These are phyloP conservation scores for Pythium oligandrum DNA, from an alignment of 352 stramenopile genomes.

Conservation along the genomic window DNA sequence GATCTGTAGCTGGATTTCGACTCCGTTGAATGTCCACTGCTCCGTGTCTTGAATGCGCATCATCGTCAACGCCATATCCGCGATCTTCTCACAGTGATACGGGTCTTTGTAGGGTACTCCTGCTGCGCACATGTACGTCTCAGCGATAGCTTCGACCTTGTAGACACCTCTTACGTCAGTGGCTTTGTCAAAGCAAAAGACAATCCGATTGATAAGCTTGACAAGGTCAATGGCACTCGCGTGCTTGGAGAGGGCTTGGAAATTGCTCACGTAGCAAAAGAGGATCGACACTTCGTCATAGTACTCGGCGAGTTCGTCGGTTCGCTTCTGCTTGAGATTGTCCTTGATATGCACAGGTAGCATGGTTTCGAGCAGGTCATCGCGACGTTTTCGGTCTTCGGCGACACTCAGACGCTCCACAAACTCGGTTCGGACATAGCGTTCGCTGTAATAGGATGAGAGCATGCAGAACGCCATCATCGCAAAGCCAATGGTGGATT, in stretches of 20 bases:
- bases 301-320: conserved; percentile 56
- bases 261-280: conserved; percentile 83
- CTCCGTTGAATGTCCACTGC: conserved; percentile 61
- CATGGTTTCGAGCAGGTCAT: conserved; percentile 74
- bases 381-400: conserved; percentile 62
- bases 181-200: conserved; percentile 81
- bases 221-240: conserved; percentile 73
- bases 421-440: conserved; percentile 62
- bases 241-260: conserved; percentile 59
- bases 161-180: conserved; percentile 68
- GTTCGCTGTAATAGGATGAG: conserved; percentile 58
- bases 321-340: conserved; percentile 65
- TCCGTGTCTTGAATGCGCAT: conserved; percentile 69
- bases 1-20: conserved; percentile 78
- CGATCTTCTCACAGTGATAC: conserved; percentile 69
- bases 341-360: conserved; percentile 73
- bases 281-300: conserved; percentile 81
- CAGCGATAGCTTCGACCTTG: conserved; percentile 85
- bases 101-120: conserved; percentile 57
- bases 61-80: conserved; percentile 73
- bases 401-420: conserved; percentile 51
- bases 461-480: conserved; percentile 68
- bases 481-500: conserved; percentile 40
- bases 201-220: conserved; percentile 83
- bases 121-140: conserved; percentile 82